These are phyloP conservation scores for Platanthera guangdongensis DNA, from an alignment of 106 monocot genomes.

Conservation along the genomic window DNA sequence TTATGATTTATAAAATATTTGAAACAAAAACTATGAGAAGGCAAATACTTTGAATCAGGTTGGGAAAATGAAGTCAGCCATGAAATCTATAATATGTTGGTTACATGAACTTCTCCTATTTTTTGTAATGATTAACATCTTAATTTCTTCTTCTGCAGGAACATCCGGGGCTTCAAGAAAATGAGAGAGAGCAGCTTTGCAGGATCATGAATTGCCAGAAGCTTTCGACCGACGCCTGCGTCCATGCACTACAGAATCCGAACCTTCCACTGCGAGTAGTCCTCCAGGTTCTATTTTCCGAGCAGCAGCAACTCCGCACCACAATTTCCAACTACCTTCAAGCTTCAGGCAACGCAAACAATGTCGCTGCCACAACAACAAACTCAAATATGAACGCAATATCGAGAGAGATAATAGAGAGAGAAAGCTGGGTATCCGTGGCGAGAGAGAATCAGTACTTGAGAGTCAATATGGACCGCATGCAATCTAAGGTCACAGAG, in stretches of 20 bases:
- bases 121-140: neutral
- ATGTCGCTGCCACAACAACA: neutral
- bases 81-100: too few species aligned
- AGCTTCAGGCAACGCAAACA: neutral
- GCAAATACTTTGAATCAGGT: too few species aligned
- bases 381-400: constrained; percentile 2
- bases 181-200: constrained; percentile 33
- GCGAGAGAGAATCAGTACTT: constrained; percentile 18
- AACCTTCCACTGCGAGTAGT: constrained; percentile 20
- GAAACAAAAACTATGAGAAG: too few species aligned
- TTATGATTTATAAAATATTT: too few species aligned
- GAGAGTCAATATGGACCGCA: constrained; percentile 31
- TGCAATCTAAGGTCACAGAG: constrained; percentile 24
- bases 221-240: constrained; percentile 47
- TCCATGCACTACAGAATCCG: constrained; percentile 34
- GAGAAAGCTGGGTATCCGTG: constrained; percentile 31
- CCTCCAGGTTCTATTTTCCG: constrained; percentile 34
- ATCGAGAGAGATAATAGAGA: constrained; percentile 6
- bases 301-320: constrained; percentile 41
- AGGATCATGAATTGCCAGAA: constrained; percentile 40
- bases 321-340: constrained; percentile 23
- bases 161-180: constrained; percentile 34
- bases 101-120: too few species aligned
- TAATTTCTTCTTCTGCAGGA: constrained; percentile 9
- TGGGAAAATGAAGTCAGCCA: too few species aligned